Evolutionary conservation across 2,329 filamentous ascomycete species (phyloP).

Genomic region (Tolypocladium sp.): DNA sequence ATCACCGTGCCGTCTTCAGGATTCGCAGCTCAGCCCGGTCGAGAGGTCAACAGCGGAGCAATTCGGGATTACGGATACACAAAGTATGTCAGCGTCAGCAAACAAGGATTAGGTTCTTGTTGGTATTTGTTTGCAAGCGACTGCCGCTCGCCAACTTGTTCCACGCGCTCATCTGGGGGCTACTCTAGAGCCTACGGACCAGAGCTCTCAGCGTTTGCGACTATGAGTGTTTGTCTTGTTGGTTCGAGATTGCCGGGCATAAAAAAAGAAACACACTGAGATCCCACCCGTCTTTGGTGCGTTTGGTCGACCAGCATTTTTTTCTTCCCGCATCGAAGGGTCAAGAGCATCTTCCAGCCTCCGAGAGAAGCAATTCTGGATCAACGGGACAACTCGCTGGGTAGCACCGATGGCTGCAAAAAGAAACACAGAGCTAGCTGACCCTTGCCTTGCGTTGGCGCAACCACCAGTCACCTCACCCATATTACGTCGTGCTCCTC

Average conservation of each 20-base stretch:
- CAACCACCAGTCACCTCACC: too few species aligned
- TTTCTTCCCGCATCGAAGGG: background rate
- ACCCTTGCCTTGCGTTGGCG: too few species aligned
- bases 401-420: background rate
- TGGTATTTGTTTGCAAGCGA: background rate
- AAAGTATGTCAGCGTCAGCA: background rate
- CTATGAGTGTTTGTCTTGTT: too few species aligned
- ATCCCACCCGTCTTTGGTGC: background rate
- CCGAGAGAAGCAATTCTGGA: background rate
- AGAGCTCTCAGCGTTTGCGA: background rate
- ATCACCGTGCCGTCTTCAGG: background rate
- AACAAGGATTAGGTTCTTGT: background rate
- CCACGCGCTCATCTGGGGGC: background rate
- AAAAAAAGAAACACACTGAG: background rate
- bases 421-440: background rate
- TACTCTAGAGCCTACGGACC: too few species aligned
- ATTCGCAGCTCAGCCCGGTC: background rate
- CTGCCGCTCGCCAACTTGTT: background rate
- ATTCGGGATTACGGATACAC: background rate
- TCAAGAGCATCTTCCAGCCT: background rate
- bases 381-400: background rate
- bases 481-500: too few species aligned
- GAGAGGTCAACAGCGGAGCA: background rate
- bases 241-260: too few species aligned
- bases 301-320: background rate